phyloP scores from a whole-genome alignment of 139 green algal genomes.

The Picochlorum sp. region DNA sequence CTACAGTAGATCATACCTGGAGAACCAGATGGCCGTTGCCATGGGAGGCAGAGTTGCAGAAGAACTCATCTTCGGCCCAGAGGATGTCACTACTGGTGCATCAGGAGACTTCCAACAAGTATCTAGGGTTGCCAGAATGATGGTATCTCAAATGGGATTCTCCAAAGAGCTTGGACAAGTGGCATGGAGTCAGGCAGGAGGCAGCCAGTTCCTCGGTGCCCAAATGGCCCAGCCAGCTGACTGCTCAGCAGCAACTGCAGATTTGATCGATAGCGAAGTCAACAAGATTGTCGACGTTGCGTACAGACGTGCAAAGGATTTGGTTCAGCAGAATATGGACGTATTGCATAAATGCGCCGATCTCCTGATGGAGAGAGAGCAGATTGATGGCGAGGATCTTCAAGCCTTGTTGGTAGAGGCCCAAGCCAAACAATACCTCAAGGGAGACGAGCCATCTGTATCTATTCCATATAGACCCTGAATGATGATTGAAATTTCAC shows the following conservation, averaged over 20 bases:
- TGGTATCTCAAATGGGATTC: constrained; percentile 93
- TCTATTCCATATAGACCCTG: constrained; percentile 67
- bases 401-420: constrained; percentile 72
- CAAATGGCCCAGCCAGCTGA: constrained; percentile 73
- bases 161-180: constrained; percentile 90
- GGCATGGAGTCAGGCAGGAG: constrained; percentile 48
- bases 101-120: constrained; percentile 85
- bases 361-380: constrained; percentile 95
- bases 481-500: background rate
- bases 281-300: constrained; percentile 81
- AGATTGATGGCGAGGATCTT: constrained; percentile 96
- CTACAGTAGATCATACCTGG: constrained; percentile 54
- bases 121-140: constrained; percentile 57
- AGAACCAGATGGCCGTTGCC: constrained; percentile 77
- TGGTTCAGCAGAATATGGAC: constrained; percentile 82
- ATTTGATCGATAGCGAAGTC: constrained; percentile 87
- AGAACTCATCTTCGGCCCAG: constrained; percentile 96
- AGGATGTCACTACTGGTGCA: constrained; percentile 94
- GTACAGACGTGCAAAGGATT: constrained; percentile 94
- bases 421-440: constrained; percentile 82
- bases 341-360: constrained; percentile 84
- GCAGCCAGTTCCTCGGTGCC: constrained; percentile 77
- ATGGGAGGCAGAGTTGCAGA: constrained; percentile 92
- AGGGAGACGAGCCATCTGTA: constrained; percentile 63
- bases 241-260: constrained; percentile 58